Evolutionary conservation across 2,329 filamentous ascomycete species (phyloP), one percentile per base, ranked within the genome.

Genomic region (Penicillium sp.): DNA sequence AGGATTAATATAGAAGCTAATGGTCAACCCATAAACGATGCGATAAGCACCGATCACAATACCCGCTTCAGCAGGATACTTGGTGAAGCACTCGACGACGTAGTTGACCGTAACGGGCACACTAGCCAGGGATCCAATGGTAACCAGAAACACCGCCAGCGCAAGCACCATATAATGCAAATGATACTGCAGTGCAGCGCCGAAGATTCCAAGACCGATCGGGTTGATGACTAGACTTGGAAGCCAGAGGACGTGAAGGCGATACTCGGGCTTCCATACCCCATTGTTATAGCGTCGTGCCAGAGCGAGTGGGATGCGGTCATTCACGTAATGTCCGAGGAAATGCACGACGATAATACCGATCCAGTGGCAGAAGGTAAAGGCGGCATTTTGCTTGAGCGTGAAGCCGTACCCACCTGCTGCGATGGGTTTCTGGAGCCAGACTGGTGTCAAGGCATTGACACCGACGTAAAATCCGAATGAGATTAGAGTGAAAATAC

Each of bases 361-460:
- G 13, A 69, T 56, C 72, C 71, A 75, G 47, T 68, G 62, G 14
- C 62, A 59, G 46, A 74, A 72, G 2, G 63, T 66, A 43, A 67
- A 69, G 7, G 61, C 63, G 1, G 70, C 70, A 24, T 68, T 72
- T 44, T 72, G 65, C 13, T 66, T 55, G 0, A 69, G 59, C 0
- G 64, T 64, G 50, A 74, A 74, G 11, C 69, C 70, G 53, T 74
- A 75, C 1, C 72, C 72, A 20, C 69, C 69, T 3, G 50, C 55
- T 5, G 55, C 54, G 13, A 59, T 46, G 1, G 71, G 67, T 20
- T 61, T 60, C 46, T 72, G 69, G 4, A 74, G 62, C 60, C 65
- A 73, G n/a, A 68, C 61, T 0, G 67, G 59, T 1, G 65, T 62
- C 1, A 69, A 51, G 11, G 62, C 61, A 39, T 67, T 66, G 40